Percentiles rank a stretch among this genome's conserved stretches.
Evolutionary conservation across 1,139 yeast genomes (phyloP).

Genomic region (Blastobotrys raffinosifermentans): DNA sequence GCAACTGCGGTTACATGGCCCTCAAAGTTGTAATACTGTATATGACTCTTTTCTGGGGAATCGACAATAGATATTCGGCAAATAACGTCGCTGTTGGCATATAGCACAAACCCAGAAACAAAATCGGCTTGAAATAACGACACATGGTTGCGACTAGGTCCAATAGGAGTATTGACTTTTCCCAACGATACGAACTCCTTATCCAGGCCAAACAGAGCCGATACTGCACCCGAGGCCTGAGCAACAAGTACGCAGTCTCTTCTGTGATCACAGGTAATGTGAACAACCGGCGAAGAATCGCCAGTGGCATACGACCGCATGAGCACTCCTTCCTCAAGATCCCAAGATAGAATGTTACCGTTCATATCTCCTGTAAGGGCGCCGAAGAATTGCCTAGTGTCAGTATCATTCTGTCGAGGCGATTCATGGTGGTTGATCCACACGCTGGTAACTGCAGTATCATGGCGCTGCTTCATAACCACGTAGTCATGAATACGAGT

Average conservation of each 20-base stretch:
- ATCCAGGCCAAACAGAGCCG: constrained; percentile 5
- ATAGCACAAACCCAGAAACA: constrained; percentile 18
- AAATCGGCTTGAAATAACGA: constrained; percentile 21
- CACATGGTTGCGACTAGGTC: neutral
- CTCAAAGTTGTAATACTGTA: constrained; percentile 8
- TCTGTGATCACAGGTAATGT: constrained; percentile 22
- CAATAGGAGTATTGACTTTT: neutral
- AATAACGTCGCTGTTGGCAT: constrained; percentile 13
- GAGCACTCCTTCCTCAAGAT: constrained; percentile 14
- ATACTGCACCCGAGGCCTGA: constrained; percentile 18
- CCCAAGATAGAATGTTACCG: constrained; percentile 27
- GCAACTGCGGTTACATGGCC: constrained; percentile 19
- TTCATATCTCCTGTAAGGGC: constrained; percentile 26
- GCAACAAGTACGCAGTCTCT: constrained; percentile 18
- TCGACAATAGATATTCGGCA: constrained; percentile 12
- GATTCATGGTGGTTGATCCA: constrained; percentile 30
- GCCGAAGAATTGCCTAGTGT: constrained; percentile 14
- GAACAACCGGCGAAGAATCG: constrained; percentile 16
- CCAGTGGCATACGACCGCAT: constrained; percentile 13
- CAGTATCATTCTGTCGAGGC: constrained; percentile 14
- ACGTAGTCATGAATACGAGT: constrained; percentile 28
- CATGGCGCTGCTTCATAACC: constrained; percentile 22
- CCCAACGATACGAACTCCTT: constrained; percentile 12
- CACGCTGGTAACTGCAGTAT: constrained; percentile 23
- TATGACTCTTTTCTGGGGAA: constrained; percentile 5